Base-by-base conservation (phyloP, 2,329 filamentous ascomycete genomes). In the Fusarium aywerte region DNA sequence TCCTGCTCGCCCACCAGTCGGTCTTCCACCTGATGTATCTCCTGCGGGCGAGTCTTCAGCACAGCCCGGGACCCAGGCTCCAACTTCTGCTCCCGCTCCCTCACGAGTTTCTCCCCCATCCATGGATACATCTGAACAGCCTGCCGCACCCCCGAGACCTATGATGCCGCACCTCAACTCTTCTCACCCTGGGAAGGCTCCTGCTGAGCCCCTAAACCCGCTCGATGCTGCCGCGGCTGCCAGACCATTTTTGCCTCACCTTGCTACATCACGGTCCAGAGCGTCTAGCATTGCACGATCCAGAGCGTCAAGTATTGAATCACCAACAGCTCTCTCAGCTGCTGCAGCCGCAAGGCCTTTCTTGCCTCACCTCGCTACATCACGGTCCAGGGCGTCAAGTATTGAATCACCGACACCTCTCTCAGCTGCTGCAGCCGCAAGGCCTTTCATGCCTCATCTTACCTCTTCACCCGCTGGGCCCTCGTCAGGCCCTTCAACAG, bases 61-160 rank as follows among this genome's bases (percentile, higher is more conserved):
- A 33, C 63, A 69, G 7, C 54, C 65, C 13, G 48, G 60, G 29
- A 65, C 65, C 3, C 72, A 72, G 27, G 64, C 73, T 25, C 76
- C 73, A 31, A 73, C 69, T 72, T n/a, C 75, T 69, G 12, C 62
- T 75, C 6, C 72, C 74, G 12, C 62, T 75, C 6, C 72, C 74
- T 4, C 70, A 68, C 15, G 71, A 71, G 52, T 53, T 71, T 9
- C 70, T 75, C 2, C 50, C 69, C 0, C 40, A 18, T 25, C 70
- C 73, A 18, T 68, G 68, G 45, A 27, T 15, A 27, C 9, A 15
- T 16, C 45, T 12, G 45, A 38, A 25, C 31, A 49, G 2, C 45
- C n/a, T 11, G 32, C 5, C 33, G 58, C 69, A 13, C 70, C 75
- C 4, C 65, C 72, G 3, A 61, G 45, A 5, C 71, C 74, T 5